A percentile compares a stretch with the other conserved stretches of the same genome.
These are phyloP conservation scores for Cryptococcus maquisensis DNA, from an alignment of 1,284 basidiomycete species.

Conservation along the genomic window DNA sequence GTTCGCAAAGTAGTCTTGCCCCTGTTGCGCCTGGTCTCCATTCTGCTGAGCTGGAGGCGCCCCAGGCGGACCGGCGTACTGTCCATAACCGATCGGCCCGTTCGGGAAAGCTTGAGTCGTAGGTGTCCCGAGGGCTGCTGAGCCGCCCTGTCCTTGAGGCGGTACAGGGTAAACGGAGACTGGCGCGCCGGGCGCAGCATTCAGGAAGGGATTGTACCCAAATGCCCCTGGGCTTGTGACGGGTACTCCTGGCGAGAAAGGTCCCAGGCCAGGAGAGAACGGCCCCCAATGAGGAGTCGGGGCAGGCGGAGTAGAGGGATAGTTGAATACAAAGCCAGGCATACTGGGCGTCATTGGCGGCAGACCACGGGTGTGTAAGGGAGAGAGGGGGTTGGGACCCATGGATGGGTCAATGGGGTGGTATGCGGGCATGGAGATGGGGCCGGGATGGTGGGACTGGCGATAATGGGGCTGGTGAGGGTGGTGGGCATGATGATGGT, in stretches of 20 bases:
- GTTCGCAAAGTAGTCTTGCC: slow-evolving; percentile 35
- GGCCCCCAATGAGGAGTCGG: slow-evolving; percentile 39
- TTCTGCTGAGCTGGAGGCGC: slow-evolving; percentile 5
- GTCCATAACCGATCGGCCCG: slow-evolving; percentile 10
- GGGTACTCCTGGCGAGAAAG: slow-evolving; percentile 47
- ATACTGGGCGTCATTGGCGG: slow-evolving; percentile 51
- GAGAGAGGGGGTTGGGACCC: slow-evolving; percentile 34
- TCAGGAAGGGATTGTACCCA: slow-evolving; percentile 45
- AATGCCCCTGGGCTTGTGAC: slow-evolving; percentile 39
- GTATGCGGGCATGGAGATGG: slow-evolving; percentile 42
- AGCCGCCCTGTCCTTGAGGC: slow-evolving; percentile 17
- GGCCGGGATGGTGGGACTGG: slow-evolving; percentile 37
- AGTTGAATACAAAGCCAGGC: slow-evolving; percentile 50
- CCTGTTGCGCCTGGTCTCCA: background rate
- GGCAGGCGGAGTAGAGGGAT: slow-evolving; percentile 46
- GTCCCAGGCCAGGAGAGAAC: slow-evolving; percentile 36
- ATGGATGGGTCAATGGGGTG: slow-evolving; percentile 17
- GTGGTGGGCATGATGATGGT: background rate
- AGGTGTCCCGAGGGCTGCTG: slow-evolving; percentile 40
- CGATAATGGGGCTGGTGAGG: slow-evolving; percentile 19
- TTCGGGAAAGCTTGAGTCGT: slow-evolving; percentile 41
- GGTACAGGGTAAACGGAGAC: slow-evolving; percentile 25
- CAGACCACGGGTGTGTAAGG: slow-evolving; percentile 40
- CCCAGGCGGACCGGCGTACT: slow-evolving; percentile 21
- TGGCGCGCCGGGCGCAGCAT: slow-evolving; percentile 49